Base-by-base conservation (phyloP, 164 flowering plant genomes). In the Platanus orientalis region DNA sequence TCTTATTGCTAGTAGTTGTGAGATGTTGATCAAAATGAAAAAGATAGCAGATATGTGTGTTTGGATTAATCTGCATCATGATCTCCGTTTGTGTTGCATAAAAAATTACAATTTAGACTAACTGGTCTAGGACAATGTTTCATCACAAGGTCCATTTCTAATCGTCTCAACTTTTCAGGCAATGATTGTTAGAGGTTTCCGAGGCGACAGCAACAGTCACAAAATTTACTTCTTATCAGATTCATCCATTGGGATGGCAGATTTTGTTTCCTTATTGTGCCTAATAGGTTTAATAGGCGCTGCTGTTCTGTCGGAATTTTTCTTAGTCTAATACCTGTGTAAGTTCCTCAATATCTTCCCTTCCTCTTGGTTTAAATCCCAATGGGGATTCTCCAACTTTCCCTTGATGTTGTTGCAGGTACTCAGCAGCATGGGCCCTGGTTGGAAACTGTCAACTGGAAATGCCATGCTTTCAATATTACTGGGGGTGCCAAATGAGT, bases 111-210 rank as follows among this genome's bases (percentile, higher is more conserved):
- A 7, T 36, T 36, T 36, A 36, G 9, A 36, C 42, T 36, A 36
- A 36, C 42, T 36, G 12, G 7, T 14, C 42, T 36, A 14, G 42
- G 1, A 3, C 2, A 36, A 36, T 36, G 42, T 32, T 32, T 32
- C 25, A 16, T 27, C 4, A 5, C 6, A 29, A 48, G 1, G 28
- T 50, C 1, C 10, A 12, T 40, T 53, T 17, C 39, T 61, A 14
- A 24, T 44, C 62, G 64, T 44, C 29, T 51, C 24, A 34, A 55
- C 26, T 64, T 58, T 54, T 74, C 81, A 93, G 98, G 98, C 97
- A 34, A 93, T 93, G 98, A 90, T 88, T 62, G 88, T 83, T 42
- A 78, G 97, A 78, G 98, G 97, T 28, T 93, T 90, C 61, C 79
- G 88, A 73, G 98, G 98, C 20, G 84, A 93, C 73, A 71, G 88